phyloP scores from a whole-genome alignment of 495 filamentous ascomycete genomes.

The Trichoderma gamsii region DNA sequence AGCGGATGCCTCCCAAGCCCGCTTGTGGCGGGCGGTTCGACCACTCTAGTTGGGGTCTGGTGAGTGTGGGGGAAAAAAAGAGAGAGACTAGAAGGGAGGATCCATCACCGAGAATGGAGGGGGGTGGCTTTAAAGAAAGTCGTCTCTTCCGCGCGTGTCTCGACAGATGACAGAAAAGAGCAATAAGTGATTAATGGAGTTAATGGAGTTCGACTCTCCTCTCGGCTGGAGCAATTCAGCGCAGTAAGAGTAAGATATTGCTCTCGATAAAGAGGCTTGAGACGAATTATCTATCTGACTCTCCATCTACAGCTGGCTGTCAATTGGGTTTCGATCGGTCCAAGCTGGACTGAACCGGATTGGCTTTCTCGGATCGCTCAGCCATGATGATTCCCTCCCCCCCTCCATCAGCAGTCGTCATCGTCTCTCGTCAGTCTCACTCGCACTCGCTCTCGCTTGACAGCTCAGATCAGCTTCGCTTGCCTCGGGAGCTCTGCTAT shows the following conservation, averaged over 20 bases:
- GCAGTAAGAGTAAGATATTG: not conserved
- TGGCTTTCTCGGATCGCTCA: not conserved
- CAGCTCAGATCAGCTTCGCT: not conserved
- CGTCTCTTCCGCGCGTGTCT: not conserved
- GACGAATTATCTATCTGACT: not conserved
- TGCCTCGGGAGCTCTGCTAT: not conserved
- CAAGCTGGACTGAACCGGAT: not conserved
- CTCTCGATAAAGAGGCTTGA: slow-evolving; percentile 4
- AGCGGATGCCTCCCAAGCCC: slow-evolving; percentile 9
- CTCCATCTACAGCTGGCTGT: not conserved
- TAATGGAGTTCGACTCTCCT: too few relatives aligned
- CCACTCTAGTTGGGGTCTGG: not conserved
- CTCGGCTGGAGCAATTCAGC: too few relatives aligned
- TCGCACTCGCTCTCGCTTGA: not conserved
- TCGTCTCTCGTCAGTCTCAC: slow-evolving; percentile 8
- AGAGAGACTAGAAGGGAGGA: not conserved
- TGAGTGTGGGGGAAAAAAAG: slow-evolving; percentile 7
- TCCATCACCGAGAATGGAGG: not conserved
- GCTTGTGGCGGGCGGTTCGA: slow-evolving; percentile 5
- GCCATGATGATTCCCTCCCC: not conserved
- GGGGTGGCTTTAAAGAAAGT: not conserved
- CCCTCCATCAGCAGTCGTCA: not conserved
- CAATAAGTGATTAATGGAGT: not conserved
- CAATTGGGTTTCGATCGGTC: not conserved
- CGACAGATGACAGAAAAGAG: slow-evolving; percentile 3